Percentiles rank a stretch among this genome's conserved stretches.
Conservation (phyloP, 2,329 filamentous ascomycete species). For the Torrubiella hemipterigena region DNA sequence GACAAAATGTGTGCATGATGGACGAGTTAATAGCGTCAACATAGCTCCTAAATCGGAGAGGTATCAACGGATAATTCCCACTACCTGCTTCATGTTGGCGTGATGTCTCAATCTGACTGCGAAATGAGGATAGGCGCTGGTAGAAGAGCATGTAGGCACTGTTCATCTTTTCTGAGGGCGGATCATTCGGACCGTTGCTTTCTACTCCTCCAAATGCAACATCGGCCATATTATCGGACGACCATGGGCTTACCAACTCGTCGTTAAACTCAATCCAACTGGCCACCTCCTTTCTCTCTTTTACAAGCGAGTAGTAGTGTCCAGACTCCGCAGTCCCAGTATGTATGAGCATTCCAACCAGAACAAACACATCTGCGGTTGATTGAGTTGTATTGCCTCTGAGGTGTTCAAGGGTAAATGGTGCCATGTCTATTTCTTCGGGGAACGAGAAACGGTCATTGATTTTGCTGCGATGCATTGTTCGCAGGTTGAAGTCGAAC, state of each 20-base stretch:
- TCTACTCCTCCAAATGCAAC: conserved; percentile 70
- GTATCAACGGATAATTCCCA: conserved; percentile 23
- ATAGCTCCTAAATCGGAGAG: too few relatives aligned
- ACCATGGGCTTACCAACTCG: conserved; percentile 65
- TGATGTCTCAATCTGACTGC: too few relatives aligned
- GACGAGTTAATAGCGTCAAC: too few relatives aligned
- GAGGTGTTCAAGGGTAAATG: conserved; percentile 79
- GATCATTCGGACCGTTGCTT: too few relatives aligned
- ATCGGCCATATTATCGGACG: conserved; percentile 58
- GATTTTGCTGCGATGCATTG: conserved; percentile 77
- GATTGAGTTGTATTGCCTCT: conserved; percentile 45
- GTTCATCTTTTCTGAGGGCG: conserved; percentile 54
- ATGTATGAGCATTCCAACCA: conserved; percentile 92
- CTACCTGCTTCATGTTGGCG: background rate
- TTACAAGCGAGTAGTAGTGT: conserved; percentile 94
- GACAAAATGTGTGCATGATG: too few relatives aligned
- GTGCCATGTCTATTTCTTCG: conserved; percentile 68
- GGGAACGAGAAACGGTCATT: conserved; percentile 94
- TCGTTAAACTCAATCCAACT: conserved; percentile 93
- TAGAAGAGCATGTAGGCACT: conserved; percentile 99
- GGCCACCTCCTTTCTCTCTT: conserved; percentile 53
- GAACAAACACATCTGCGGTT: conserved; percentile 70
- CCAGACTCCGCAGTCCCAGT: conserved; percentile 86
- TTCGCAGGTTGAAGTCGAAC: conserved; percentile 70
- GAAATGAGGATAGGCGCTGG: conserved; percentile 62